Conservation (phyloP, 2,329 filamentous ascomycete genomes). For the Colletotrichum destructivum region DNA sequence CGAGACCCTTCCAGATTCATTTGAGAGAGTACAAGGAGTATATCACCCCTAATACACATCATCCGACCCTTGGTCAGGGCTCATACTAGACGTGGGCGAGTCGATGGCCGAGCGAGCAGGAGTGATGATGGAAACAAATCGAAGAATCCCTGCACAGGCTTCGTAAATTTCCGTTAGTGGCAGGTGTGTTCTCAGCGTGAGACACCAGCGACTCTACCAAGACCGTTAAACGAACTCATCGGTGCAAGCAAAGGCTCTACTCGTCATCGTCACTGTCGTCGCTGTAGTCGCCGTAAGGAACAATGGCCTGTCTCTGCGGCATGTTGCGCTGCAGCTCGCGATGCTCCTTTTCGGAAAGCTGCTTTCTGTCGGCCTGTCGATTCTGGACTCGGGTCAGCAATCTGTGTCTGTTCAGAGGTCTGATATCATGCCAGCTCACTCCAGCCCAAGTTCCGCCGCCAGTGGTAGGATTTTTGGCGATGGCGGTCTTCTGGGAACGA, state of each 20-base stretch:
- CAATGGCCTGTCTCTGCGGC: neutral
- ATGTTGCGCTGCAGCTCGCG: constrained; percentile 21
- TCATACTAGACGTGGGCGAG: too few relatives aligned
- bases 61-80: too few relatives aligned
- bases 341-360: constrained; percentile 32
- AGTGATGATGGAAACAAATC: neutral
- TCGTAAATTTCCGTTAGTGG: neutral
- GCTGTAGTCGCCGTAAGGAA: constrained; percentile 7
- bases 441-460: constrained; percentile 5
- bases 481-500: neutral
- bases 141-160: neutral
- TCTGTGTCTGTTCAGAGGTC: neutral
- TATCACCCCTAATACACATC: too few relatives aligned
- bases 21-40: neutral
- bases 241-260: neutral
- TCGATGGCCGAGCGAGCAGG: too few relatives aligned
- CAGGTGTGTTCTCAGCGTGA: neutral
- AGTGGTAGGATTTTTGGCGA: neutral
- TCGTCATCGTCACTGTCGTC: constrained; percentile 25
- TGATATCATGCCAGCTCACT: neutral
- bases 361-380: constrained; percentile 31
- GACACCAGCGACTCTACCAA: neutral
- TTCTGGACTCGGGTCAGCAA: constrained; percentile 1
- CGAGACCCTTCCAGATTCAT: too few relatives aligned
- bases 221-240: neutral